phyloP scores from a whole-genome alignment of 2,329 filamentous ascomycete species.

The Colletotrichum sp. region DNA sequence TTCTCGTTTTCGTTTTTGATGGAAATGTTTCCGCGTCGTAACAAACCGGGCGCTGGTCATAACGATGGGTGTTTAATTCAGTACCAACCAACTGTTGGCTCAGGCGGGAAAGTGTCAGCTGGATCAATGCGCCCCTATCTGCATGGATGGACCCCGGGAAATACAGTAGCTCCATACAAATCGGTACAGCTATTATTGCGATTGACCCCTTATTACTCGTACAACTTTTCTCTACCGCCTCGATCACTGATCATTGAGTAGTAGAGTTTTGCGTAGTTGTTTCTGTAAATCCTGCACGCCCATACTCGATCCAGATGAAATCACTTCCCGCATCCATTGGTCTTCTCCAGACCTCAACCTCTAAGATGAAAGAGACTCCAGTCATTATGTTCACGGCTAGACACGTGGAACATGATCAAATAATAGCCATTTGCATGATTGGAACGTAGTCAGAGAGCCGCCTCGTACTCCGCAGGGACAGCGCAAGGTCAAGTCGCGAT shows the following conservation, averaged over 20 bases:
- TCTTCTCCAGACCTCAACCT: not conserved
- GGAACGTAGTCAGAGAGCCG: too few relatives aligned
- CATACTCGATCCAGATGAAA: not conserved
- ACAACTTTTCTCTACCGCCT: not conserved
- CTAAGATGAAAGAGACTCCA: not conserved
- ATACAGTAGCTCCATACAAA: not conserved
- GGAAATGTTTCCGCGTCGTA: not conserved
- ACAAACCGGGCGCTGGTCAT: not conserved
- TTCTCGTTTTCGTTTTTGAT: not conserved
- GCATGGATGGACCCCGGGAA: not conserved
- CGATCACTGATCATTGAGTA: not conserved
- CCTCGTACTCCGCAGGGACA: too few relatives aligned
- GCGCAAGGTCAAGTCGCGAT: too few relatives aligned
- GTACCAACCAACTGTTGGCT: not conserved
- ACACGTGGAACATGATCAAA: too few relatives aligned
- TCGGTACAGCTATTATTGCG: not conserved
- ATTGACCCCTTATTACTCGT: not conserved
- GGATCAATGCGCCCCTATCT: not conserved
- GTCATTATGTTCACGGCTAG: rapidly evolving
- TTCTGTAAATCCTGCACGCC: not conserved
- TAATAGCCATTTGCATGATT: too few relatives aligned
- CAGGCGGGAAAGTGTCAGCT: not conserved
- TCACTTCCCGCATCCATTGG: not conserved
- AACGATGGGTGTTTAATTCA: not conserved
- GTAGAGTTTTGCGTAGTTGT: not conserved